A percentile compares a stretch with the other conserved stretches of the same genome.
phyloP scores from a whole-genome alignment of 352 stramenopile genomes.

The Phytopythium chamaehyphon region DNA sequence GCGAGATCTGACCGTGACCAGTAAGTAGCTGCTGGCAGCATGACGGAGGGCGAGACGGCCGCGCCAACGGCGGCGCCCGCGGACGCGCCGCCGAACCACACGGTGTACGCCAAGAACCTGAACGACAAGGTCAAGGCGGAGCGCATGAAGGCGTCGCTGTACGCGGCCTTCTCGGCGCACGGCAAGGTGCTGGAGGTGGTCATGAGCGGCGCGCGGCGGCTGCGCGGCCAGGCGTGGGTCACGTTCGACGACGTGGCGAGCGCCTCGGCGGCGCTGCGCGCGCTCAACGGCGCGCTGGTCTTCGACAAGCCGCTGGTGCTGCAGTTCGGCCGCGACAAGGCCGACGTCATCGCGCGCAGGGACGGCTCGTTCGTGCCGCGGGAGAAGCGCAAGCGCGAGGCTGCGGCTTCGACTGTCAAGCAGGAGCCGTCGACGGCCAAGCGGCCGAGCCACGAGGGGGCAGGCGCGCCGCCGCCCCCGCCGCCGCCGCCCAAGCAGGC shows the following conservation, averaged over 20 bases:
- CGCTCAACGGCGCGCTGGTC: constrained; percentile 83
- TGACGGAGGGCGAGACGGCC: constrained; percentile 2
- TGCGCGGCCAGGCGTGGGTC: constrained; percentile 91
- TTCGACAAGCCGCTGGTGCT: constrained; percentile 88
- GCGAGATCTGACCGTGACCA: no score
- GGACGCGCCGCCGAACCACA: constrained; percentile 85
- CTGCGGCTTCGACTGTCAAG: constrained; percentile 22
- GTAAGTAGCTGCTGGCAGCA: no score
- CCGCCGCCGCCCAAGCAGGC: constrained; percentile 31
- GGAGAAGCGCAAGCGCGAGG: constrained; percentile 78
- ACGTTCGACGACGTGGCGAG: constrained; percentile 89
- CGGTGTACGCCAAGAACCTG: constrained; percentile 93
- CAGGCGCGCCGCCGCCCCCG: constrained; percentile 16
- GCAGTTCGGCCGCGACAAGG: constrained; percentile 82
- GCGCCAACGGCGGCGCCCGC: constrained; percentile 7
- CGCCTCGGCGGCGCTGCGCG: constrained; percentile 84
- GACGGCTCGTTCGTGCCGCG: constrained; percentile 72
- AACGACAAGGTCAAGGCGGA: constrained; percentile 94
- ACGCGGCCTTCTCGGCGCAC: constrained; percentile 89
- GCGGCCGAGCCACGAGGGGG: constrained; percentile 13
- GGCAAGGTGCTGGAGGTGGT: constrained; percentile 92
- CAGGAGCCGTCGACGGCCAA: constrained; percentile 25
- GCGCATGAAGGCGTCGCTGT: constrained; percentile 87
- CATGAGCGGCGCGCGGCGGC: constrained; percentile 71
- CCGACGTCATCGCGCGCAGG: constrained; percentile 69